These are phyloP conservation scores for Castanopsis chinensis DNA, from an alignment of 306 rosid genomes.

Conservation along the genomic window DNA sequence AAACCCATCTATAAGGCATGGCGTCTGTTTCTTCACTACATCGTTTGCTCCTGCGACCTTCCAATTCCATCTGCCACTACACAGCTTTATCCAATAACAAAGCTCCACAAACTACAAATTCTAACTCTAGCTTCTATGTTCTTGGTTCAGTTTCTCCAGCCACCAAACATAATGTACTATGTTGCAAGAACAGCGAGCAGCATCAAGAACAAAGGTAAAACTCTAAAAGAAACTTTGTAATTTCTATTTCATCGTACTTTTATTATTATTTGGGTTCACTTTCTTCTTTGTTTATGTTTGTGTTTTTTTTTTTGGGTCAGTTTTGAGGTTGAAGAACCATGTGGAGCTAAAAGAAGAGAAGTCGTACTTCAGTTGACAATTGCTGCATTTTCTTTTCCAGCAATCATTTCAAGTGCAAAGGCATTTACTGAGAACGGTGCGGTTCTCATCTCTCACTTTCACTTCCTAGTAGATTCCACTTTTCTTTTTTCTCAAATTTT, in stretches of 20 bases:
- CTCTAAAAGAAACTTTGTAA: background rate
- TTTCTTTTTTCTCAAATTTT: background rate
- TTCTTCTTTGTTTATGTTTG: background rate
- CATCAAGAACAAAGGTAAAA: background rate
- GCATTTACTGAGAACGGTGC: slow-evolving; percentile 37
- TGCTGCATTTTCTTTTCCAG: slow-evolving; percentile 40
- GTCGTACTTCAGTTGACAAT: slow-evolving; percentile 37
- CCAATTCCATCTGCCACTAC: slow-evolving; percentile 22
- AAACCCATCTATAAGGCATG: slow-evolving; percentile 43
- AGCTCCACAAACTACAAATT: background rate
- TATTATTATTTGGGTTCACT: background rate
- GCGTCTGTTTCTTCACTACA: slow-evolving; percentile 38
- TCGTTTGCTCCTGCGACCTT: slow-evolving; percentile 22
- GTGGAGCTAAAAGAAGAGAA: slow-evolving; percentile 48
- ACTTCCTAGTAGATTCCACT: background rate
- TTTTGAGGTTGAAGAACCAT: slow-evolving; percentile 21
- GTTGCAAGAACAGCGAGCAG: slow-evolving; percentile 12
- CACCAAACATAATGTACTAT: background rate
- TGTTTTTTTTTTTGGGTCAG: background rate
- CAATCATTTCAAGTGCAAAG: slow-evolving; percentile 15
- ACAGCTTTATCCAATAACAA: slow-evolving; percentile 13
- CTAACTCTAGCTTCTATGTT: background rate
- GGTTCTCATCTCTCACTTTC: background rate
- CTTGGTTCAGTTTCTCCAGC: background rate
- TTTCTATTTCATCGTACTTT: background rate